Conservation (phyloP, 441 rosid genomes). For the Populus hybrid region DNA sequence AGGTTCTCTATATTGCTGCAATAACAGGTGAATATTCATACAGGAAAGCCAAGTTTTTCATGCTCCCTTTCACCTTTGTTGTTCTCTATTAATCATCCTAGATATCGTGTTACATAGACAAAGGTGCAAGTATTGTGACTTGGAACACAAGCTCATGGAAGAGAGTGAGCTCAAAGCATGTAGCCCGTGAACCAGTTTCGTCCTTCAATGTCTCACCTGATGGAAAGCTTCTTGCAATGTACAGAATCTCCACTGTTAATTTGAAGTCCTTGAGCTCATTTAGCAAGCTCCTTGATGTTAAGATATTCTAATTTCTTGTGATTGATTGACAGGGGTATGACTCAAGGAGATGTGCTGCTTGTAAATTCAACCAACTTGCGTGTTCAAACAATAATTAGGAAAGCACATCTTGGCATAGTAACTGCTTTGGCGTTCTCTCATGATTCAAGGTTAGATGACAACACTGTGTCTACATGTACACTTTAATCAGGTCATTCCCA, state of each 20-base stretch:
- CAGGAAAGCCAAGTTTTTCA: not conserved
- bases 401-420: conserved; percentile 86
- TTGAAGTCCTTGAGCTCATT: conserved; percentile 10
- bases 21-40: conserved; percentile 54
- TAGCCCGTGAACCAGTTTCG: conserved; percentile 51
- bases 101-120: conserved; percentile 36
- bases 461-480: not conserved
- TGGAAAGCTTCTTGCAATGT: conserved; percentile 86
- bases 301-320: conserved; percentile 3
- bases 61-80: not conserved
- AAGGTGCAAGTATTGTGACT: conserved; percentile 66
- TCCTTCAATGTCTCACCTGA: conserved; percentile 82
- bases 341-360: conserved; percentile 62
- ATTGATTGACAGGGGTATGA: conserved; percentile 59
- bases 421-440: conserved; percentile 76
- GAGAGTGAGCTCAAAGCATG: conserved; percentile 52
- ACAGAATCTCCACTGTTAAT: conserved; percentile 17
- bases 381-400: conserved; percentile 41
- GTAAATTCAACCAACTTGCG: conserved; percentile 49
- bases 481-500: not conserved
- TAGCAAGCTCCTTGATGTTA: conserved; percentile 4
- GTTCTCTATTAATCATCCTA: conserved; percentile 8
- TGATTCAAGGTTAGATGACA: conserved; percentile 70
- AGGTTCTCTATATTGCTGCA: conserved; percentile 67
- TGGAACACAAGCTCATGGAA: conserved; percentile 72